A percentile compares a stretch with the other conserved stretches of the same genome.
Conservation (phyloP, 2,329 filamentous ascomycete species). For the Xylariaceae sp. region DNA sequence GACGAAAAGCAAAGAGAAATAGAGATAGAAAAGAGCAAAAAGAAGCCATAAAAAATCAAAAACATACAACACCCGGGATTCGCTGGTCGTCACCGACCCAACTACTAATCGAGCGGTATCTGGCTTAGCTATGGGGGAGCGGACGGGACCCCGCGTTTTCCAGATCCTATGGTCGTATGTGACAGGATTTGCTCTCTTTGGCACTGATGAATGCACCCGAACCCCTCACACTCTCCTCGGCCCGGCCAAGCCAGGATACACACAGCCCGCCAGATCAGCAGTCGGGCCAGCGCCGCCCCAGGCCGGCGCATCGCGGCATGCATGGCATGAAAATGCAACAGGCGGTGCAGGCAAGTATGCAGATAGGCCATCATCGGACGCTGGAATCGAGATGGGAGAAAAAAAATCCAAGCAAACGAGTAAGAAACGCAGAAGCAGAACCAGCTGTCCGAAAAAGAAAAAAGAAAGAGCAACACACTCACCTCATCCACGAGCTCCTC, state of each 20-base stretch:
- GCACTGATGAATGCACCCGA: not conserved
- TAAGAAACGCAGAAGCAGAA: too few species aligned
- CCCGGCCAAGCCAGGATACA: not conserved
- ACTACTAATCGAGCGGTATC: constrained; percentile 24
- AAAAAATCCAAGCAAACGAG: constrained; percentile 1
- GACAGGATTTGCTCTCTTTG: fast-evolving
- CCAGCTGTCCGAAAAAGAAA: not conserved
- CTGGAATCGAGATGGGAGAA: not conserved
- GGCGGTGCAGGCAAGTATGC: too few species aligned
- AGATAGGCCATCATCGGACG: not conserved
- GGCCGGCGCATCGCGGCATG: too few species aligned
- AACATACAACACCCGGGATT: constrained; percentile 28
- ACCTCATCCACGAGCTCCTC: constrained; percentile 55
- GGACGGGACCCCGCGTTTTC: constrained; percentile 25
- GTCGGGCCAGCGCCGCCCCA: not conserved
- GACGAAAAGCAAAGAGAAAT: constrained; percentile 1
- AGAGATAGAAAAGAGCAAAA: constrained; percentile 6
- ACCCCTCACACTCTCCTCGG: not conserved
- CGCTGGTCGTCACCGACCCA: constrained; percentile 27
- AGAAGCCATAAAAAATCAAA: too few species aligned
- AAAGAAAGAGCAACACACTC: constrained; percentile 6
- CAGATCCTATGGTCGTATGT: constrained; percentile 26
- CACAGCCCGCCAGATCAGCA: not conserved
- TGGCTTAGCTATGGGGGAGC: constrained; percentile 26
- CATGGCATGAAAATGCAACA: too few species aligned